Base-by-base conservation (phyloP, 306 rosid species). In the Lablab purpureus region DNA sequence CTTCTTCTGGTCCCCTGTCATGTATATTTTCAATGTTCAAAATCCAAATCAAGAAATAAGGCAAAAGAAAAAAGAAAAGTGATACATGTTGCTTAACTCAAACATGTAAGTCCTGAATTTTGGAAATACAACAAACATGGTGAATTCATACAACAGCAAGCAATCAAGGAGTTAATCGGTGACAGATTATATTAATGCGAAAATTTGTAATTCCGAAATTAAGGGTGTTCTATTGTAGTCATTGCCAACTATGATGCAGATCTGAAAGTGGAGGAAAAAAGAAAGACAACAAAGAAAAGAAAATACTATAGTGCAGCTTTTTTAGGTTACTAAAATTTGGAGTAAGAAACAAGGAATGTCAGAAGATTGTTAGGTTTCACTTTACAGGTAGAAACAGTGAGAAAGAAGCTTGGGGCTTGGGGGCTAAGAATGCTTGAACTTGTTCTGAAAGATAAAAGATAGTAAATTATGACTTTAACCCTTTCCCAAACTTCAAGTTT, bases 1-100 rank as follows among this genome's bases (percentile, higher is more conserved):
- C 83, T 83, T 89, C 64, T 47, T 77, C 85, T 85, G 87, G 62
- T 90, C 91, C 83, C 90, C 95, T 90, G 59, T 54, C 63, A 56
- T 23, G 36, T 28, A 62, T 55, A 43, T 43, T 43, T 23, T 41
- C 63, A 77, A 30, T 22, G 17, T 56, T 47, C 59, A 43, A 43
- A 40, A 43, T 43, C 15, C 49, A 76, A 54, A 66, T 71, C 47
- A 63, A 64, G 14, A 77, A 22, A 58, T 6, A 50, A 49, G 18
- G 74, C 23, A 60, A 11, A 19, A 32, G 30, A 7, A 11, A 10
- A 22, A 34, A 1, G 51, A 28, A 14, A 64, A 14, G 40, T 28
- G 36, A 47, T 3, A 17, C 7, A 37, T 30, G 15, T 63, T 36
- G 47, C 55, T 43, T 65, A 21, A 68, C 13, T 30, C 28, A 19